phyloP scores from a whole-genome alignment of 208 protist genomes.

The Wallacemonas sp. region DNA sequence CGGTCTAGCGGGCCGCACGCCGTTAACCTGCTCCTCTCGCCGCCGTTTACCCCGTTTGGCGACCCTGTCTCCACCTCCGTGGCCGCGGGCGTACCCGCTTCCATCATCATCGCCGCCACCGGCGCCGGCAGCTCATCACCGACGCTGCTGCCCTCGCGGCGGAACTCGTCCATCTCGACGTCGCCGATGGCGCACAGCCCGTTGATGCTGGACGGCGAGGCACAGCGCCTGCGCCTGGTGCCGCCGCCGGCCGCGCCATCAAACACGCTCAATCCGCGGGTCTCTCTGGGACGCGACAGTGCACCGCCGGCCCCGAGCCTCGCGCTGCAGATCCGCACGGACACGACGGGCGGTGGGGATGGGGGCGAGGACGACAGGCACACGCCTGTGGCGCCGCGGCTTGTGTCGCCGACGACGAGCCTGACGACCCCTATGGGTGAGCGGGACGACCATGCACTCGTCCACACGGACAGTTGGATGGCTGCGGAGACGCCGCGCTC shows the following conservation, averaged over 20 bases:
- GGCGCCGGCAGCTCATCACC: not conserved
- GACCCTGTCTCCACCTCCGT: not conserved
- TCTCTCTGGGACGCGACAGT: constrained; percentile 5
- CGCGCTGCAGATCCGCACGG: too few relatives aligned
- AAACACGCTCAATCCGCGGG: constrained; percentile 13
- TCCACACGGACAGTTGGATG: not conserved
- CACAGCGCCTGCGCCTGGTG: constrained; percentile 5
- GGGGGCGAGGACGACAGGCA: too few relatives aligned
- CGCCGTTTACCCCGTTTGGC: constrained; percentile 1
- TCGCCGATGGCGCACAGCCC: not conserved
- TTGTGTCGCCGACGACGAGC: too few relatives aligned
- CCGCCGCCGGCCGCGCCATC: constrained; percentile 12
- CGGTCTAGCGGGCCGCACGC: too few relatives aligned
- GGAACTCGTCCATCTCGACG: not conserved
- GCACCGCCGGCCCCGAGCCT: too few relatives aligned
- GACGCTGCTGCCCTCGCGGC: not conserved
- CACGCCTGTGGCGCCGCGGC: too few relatives aligned
- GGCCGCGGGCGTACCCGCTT: not conserved
- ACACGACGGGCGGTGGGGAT: too few relatives aligned
- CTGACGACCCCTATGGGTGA: too few relatives aligned
- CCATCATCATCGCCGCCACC: too few relatives aligned
- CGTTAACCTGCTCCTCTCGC: not conserved
- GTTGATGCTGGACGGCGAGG: not conserved
- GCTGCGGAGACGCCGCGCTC: not conserved
- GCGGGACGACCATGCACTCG: too few relatives aligned